phyloP scores from a whole-genome alignment of 257 asterid species.

The Ophiorrhiza pumila region DNA sequence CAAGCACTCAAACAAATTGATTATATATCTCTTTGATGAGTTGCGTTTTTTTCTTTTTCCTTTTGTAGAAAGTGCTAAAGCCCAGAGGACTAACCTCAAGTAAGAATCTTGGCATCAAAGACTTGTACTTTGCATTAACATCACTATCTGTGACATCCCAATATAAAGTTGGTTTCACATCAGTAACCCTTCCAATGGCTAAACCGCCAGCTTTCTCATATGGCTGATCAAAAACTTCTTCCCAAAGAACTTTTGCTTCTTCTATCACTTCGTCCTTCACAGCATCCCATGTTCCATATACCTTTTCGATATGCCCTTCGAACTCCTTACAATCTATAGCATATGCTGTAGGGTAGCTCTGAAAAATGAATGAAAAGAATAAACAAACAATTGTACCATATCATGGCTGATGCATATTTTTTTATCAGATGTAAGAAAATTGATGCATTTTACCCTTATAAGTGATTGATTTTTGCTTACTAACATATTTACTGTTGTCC shows the following conservation, averaged over 20 bases:
- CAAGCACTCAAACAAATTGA: neutral
- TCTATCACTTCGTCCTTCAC: constrained; percentile 43
- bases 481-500: neutral
- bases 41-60: neutral
- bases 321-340: constrained; percentile 61
- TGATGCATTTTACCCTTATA: neutral
- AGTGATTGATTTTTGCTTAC: neutral
- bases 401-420: neutral
- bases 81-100: constrained; percentile 58
- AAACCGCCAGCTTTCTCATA: constrained; percentile 80
- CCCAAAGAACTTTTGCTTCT: constrained; percentile 68
- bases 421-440: neutral
- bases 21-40: neutral
- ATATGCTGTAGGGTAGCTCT: constrained; percentile 93
- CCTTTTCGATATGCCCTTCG: constrained; percentile 53
- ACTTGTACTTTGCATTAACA: constrained; percentile 67
- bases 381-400: constrained; percentile 1
- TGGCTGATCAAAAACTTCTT: constrained; percentile 68
- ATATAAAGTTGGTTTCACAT: constrained; percentile 47
- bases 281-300: constrained; percentile 44
- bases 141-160: constrained; percentile 64
- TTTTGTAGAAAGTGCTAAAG: neutral
- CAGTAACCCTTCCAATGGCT: constrained; percentile 33
- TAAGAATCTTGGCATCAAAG: constrained; percentile 73
- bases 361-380: constrained; percentile 20